These are phyloP conservation scores for Boletellus sp. DNA, from an alignment of 768 basidiomycete species.

Conservation along the genomic window DNA sequence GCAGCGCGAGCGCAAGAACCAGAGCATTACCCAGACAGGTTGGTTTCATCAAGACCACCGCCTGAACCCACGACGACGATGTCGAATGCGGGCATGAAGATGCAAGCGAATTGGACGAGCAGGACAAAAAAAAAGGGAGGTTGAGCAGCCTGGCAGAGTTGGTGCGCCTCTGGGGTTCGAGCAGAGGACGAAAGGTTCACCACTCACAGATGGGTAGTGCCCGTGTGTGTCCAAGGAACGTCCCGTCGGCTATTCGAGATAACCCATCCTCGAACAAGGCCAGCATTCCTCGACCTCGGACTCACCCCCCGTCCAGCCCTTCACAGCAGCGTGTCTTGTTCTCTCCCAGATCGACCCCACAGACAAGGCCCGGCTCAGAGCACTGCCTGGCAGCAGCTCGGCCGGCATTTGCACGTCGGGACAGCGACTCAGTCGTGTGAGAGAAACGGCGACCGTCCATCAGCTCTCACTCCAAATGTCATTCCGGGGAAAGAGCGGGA, in stretches of 20 bases:
- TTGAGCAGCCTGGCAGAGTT: background rate
- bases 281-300: background rate
- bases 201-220: background rate
- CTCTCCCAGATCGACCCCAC: background rate
- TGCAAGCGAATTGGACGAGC: too few species aligned
- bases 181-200: background rate
- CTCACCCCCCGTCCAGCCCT: background rate
- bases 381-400: background rate
- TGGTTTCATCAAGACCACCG: conserved; percentile 87
- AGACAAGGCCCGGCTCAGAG: conserved; percentile 3
- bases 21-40: conserved; percentile 73
- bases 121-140: background rate
- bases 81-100: conserved; percentile 54
- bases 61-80: conserved; percentile 79
- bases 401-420: too few species aligned
- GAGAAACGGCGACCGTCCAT: conserved; percentile 1
- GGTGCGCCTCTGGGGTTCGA: too few species aligned
- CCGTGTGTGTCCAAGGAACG: conserved; percentile 20
- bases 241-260: conserved; percentile 18
- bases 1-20: background rate
- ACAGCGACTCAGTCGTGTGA: conserved; percentile 4
- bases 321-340: conserved; percentile 15
- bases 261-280: background rate
- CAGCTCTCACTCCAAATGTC: background rate
- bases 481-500: conserved; percentile 10